Conservation (phyloP, 768 basidiomycete species). For the Tulasnella sp. region DNA sequence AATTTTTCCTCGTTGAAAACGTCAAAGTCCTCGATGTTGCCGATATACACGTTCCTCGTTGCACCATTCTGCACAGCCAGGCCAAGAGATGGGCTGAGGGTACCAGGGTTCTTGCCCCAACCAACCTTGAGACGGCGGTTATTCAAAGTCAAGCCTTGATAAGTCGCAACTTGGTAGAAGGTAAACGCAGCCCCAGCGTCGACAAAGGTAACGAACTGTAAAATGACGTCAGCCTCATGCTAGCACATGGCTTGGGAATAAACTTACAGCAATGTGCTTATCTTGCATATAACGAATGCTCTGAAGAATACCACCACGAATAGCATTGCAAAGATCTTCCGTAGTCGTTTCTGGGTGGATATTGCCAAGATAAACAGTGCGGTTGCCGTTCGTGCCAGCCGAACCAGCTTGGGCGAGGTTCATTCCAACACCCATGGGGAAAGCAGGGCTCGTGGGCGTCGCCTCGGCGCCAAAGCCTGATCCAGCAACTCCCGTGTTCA, state of each 20-base stretch:
- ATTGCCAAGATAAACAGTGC: constrained; percentile 92
- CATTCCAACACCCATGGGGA: constrained; percentile 16
- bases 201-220: constrained; percentile 88
- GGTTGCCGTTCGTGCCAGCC: constrained; percentile 51
- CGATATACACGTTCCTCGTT: constrained; percentile 93
- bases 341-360: constrained; percentile 91
- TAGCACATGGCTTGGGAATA: not conserved
- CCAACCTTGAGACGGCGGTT: constrained; percentile 92
- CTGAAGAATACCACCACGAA: constrained; percentile 93
- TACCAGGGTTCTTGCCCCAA: constrained; percentile 94
- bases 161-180: constrained; percentile 86
- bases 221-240: not conserved
- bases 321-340: constrained; percentile 92
- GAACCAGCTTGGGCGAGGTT: constrained; percentile 22
- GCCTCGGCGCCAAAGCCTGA: constrained; percentile 4
- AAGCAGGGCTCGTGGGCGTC: constrained; percentile 15
- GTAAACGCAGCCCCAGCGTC: constrained; percentile 86
- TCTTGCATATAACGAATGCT: constrained; percentile 93
- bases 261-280: constrained; percentile 85
- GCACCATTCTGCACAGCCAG: constrained; percentile 87
- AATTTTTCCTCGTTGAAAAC: constrained; percentile 80
- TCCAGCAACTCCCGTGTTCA: constrained; percentile 5
- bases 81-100: constrained; percentile 68
- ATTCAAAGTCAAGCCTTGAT: constrained; percentile 81
- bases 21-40: constrained; percentile 92